A percentile compares a stretch with the other conserved stretches of the same genome.
Conservation (phyloP, 805 yeast species). For the Soucietia sequanensis region DNA sequence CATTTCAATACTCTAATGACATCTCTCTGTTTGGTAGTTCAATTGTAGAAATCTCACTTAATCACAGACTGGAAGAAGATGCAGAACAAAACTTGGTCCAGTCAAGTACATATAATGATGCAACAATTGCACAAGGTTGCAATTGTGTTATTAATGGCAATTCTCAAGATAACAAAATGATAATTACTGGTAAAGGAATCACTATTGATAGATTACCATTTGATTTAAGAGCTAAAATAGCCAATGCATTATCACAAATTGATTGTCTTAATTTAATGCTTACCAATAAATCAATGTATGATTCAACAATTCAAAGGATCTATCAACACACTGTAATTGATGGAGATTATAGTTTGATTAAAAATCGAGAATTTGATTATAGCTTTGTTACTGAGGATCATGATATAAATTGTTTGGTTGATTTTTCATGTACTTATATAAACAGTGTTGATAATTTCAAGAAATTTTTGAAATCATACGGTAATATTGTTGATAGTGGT, state of each 20-base stretch:
- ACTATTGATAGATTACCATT: conserved; percentile 32
- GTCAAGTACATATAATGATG: too few relatives aligned
- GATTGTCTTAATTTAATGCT: conserved; percentile 33
- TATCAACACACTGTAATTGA: conserved; percentile 42
- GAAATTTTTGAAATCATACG: conserved; percentile 24
- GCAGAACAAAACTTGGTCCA: too few relatives aligned
- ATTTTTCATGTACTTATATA: conserved; percentile 26
- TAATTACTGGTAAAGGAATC: background rate
- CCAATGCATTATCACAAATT: conserved; percentile 35
- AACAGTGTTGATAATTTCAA: conserved; percentile 41
- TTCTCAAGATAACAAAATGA: too few relatives aligned
- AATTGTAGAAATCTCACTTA: conserved; percentile 10
- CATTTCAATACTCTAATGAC: too few relatives aligned
- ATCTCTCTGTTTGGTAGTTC: conserved; percentile 9
- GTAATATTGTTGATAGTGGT: conserved; percentile 3
- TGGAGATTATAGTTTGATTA: conserved; percentile 33
- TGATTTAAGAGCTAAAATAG: conserved; percentile 32
- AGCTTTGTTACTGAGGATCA: conserved; percentile 2
- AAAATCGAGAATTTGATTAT: conserved; percentile 17
- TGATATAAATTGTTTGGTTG: conserved; percentile 2
- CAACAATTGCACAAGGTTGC: too few relatives aligned
- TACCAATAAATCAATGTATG: conserved; percentile 27
- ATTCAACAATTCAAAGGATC: conserved; percentile 30
- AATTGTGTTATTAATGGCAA: too few relatives aligned
- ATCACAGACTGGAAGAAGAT: too few relatives aligned